Base-by-base conservation (phyloP, 257 asterid genomes). In the Solanum chilense region DNA sequence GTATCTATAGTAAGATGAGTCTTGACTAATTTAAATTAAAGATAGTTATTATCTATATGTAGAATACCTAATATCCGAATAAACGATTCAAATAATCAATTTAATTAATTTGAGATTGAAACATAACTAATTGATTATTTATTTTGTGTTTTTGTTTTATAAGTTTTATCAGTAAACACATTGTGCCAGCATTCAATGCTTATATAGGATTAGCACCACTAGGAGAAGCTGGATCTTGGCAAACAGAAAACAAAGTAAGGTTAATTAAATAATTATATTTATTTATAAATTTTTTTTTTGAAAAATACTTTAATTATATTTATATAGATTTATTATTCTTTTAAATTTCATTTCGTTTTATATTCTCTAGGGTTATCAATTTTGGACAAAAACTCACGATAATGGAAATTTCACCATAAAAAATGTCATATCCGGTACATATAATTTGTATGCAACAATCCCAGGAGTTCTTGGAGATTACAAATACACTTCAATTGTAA, bases 151-250 rank as follows among this genome's bases (percentile, higher is more conserved):
- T 86, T 69, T 33, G 9, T 56, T 39, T 31, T 56, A n/a, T 92
- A 56, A 92, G 93, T 69, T 93, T 88, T 87, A 91, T 90, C 25
- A 90, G 29, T 84, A 86, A 89, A 62, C 47, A 90, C 42, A 89
- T 87, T 76, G 90, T 92, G 69, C 31, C 78, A 25, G 93, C 98
- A 35, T 87, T 66, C 47, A 88, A 90, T 35, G 95, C 96, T 25
- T 91, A 87, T 73, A 77, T 95, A 20, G 98, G 97, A 49, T 86
- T 95, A 39, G 98, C 94, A 16, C 86, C 85, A 2, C 92, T 93
- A 0, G 97, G 97, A 41, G 94, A 92, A 6, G 69, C 85, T 20
- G 97, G 97, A 90, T 95, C 95, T 6, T 95, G 97, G 96, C 98
- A 93, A 88, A 89, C 58, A 21, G 98, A 95, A 85, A 91, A 86